Evolutionary conservation across 2,329 filamentous ascomycete species (phyloP).

Genomic region (Berkeleyomyces rouxiae): DNA sequence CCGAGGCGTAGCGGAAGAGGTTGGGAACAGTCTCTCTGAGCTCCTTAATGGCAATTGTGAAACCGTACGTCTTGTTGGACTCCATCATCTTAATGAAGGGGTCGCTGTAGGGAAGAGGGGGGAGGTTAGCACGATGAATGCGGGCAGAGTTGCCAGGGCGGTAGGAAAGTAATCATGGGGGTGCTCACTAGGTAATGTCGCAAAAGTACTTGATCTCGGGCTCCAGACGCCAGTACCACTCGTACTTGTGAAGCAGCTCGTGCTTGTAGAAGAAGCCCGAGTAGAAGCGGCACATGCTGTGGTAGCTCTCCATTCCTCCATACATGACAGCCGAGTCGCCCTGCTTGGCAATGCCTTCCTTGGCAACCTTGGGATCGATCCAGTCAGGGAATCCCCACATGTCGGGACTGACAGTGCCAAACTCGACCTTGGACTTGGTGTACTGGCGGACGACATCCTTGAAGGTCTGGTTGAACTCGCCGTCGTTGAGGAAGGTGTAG

Average conservation of each 20-base stretch:
- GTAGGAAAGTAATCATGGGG: too few species aligned
- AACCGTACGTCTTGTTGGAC: conserved; percentile 92
- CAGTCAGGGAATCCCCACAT: conserved; percentile 98
- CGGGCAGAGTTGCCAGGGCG: neutral
- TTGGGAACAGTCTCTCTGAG: conserved; percentile 95
- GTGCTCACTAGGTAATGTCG: conserved; percentile 81
- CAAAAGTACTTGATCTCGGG: conserved; percentile 99
- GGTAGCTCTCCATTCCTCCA: conserved; percentile 94
- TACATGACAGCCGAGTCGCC: conserved; percentile 98
- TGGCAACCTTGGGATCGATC: conserved; percentile 84
- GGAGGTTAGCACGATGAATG: neutral
- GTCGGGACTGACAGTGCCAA: conserved; percentile 74
- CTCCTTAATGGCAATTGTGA: conserved; percentile 97
- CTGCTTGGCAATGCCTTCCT: conserved; percentile 91
- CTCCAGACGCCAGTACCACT: conserved; percentile 99
- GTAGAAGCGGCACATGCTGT: conserved; percentile 98
- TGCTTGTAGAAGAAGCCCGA: conserved; percentile 99
- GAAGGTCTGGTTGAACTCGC: conserved; percentile 90
- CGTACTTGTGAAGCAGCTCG: conserved; percentile 83
- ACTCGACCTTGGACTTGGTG: conserved; percentile 76
- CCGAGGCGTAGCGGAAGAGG: conserved; percentile 96
- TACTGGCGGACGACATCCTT: conserved; percentile 77
- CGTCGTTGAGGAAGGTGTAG: conserved; percentile 96
- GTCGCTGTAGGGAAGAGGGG: conserved; percentile 38
- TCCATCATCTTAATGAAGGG: conserved; percentile 92